Base-by-base conservation (phyloP, 176 grass and related monocot species). In the Zoysia pacifica region DNA sequence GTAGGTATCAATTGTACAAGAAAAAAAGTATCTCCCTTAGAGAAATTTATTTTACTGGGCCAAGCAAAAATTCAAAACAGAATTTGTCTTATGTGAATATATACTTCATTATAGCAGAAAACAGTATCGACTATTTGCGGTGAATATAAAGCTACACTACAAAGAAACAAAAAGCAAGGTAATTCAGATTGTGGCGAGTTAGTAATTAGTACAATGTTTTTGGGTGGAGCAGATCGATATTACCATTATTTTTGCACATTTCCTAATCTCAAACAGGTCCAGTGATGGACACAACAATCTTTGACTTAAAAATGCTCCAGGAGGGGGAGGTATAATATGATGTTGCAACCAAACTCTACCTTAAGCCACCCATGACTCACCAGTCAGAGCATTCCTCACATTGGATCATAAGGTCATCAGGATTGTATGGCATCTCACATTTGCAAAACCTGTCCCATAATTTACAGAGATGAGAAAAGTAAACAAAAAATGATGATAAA, bases 391-490 rank as follows among this genome's bases (percentile, higher is more conserved):
- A 94, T 81, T 90, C 86, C 81, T 93, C 95, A 10, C 95, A 98
- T 47, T 98, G 95, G 51, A 98, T 98, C 95, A 94, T 98, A 66
- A 98, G 92, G 61, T 98, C 95, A 85, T 98, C 95, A 38, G 95
- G 95, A 85, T 98, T 98, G 78, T 98, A 94, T 1, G 95, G 95
- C 95, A 98, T 98, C 76, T 98, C 95, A 83, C 95, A 98, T 81
- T 98, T 98, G 90, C 92, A 98, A 93, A 98, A 98, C 86, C 95
- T 98, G 94, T 44, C 44, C 79, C 0, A 41, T 67, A 54, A 50
- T 77, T 73, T 49, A 74, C 9, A n/a, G 78, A 51, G 37, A 79
- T 52, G 39, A 80, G 83, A 78, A 43, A 80, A 41, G 51, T 13
- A 77, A 76, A 90, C 7, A 72, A 67, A 77, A 77, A 78, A 58